These are phyloP conservation scores for Amphibolis antarctica DNA, from an alignment of 106 monocot genomes.

Conservation along the genomic window DNA sequence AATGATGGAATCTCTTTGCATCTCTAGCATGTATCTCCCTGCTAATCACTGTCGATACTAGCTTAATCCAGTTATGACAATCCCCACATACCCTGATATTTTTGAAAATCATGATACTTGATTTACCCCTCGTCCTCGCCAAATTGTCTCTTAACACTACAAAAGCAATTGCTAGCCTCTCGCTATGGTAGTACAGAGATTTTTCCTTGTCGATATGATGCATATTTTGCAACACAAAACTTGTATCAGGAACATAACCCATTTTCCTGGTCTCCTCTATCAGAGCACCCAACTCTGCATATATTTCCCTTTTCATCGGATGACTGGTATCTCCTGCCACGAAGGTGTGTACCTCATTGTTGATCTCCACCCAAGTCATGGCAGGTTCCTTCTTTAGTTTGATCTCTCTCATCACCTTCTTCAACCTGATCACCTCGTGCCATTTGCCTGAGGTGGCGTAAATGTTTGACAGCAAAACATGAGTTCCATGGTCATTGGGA, in stretches of 20 bases:
- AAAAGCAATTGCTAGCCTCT: conserved; percentile 45
- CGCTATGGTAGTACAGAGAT: conserved; percentile 40
- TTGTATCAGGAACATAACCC: conserved; percentile 58
- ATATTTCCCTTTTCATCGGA: conserved; percentile 23
- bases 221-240: conserved; percentile 56
- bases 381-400: conserved; percentile 59
- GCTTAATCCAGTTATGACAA: conserved; percentile 40
- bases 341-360: conserved; percentile 35
- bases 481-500: conserved; percentile 21
- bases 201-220: conserved; percentile 26
- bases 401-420: conserved; percentile 32
- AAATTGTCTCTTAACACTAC: conserved; percentile 2
- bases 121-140: not conserved
- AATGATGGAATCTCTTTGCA: conserved; percentile 3
- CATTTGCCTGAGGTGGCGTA: conserved; percentile 56
- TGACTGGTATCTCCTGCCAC: conserved; percentile 48
- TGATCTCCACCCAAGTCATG: conserved; percentile 57
- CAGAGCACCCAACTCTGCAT: conserved; percentile 27
- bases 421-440: conserved; percentile 34
- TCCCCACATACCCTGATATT: conserved; percentile 46
- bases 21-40: not conserved
- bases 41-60: conserved; percentile 13
- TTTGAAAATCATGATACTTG: conserved; percentile 26
- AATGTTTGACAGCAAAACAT: conserved; percentile 48
- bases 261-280: conserved; percentile 27